A percentile compares a stretch with the other conserved stretches of the same genome.
Conservation (phyloP, 2,329 filamentous ascomycete genomes). For the Diaporthe sp. region DNA sequence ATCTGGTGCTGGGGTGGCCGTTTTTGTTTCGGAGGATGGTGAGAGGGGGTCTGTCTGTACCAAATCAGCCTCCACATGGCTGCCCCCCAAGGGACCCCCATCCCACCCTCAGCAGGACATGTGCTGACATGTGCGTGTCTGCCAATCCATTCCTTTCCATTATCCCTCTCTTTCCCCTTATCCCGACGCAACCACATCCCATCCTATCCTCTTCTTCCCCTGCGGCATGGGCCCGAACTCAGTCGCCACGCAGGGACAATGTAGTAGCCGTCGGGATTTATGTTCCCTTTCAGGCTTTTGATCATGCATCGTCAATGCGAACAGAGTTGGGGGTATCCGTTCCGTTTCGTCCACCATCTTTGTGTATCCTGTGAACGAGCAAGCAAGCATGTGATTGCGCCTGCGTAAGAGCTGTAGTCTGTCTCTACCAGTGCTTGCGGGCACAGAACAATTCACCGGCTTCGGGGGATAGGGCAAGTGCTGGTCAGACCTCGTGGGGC, state of each 20-base stretch:
- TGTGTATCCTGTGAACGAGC: background rate
- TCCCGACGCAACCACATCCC: constrained; percentile 18
- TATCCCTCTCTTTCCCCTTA: background rate
- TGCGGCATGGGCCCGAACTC: constrained; percentile 2
- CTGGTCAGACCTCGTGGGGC: constrained; percentile 18
- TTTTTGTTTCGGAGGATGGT: constrained; percentile 27
- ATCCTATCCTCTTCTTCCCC: background rate
- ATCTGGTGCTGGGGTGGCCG: background rate
- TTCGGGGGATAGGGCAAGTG: background rate
- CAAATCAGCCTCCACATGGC: background rate
- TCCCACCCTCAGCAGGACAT: background rate
- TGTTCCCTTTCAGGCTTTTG: background rate
- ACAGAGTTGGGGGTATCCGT: constrained; percentile 21
- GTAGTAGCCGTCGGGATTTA: constrained; percentile 21
- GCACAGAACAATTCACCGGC: background rate
- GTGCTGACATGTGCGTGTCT: constrained; percentile 36
- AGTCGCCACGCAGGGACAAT: constrained; percentile 9
- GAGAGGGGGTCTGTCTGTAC: background rate
- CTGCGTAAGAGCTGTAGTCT: background rate
- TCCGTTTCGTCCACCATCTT: background rate
- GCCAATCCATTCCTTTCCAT: background rate
- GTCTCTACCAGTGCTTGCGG: background rate
- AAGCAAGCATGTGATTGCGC: constrained; percentile 21
- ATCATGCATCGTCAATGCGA: constrained; percentile 18
- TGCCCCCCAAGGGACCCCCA: too few relatives aligned